phyloP scores from a whole-genome alignment of 495 filamentous ascomycete species.

The Xylaria longipes region DNA sequence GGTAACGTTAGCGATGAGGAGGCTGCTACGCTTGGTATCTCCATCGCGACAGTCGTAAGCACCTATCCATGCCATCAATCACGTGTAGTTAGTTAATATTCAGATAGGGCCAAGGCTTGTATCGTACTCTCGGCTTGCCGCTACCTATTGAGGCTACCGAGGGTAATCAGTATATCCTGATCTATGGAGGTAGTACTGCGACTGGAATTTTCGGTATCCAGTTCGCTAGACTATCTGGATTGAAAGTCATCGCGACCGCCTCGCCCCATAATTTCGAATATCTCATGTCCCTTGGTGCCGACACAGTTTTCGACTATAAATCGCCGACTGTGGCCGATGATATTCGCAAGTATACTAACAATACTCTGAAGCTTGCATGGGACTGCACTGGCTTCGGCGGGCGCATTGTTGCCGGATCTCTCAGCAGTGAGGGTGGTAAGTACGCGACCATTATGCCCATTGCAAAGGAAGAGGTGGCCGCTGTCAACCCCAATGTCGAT shows the following conservation, averaged over 20 bases:
- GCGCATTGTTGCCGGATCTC: constrained; percentile 34
- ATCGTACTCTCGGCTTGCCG: constrained; percentile 44
- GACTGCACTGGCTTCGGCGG: constrained; percentile 38
- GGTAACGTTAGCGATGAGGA: constrained; percentile 46
- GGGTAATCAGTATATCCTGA: constrained; percentile 41
- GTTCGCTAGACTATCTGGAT: constrained; percentile 54
- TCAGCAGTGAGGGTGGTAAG: constrained; percentile 26
- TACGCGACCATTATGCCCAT: constrained; percentile 36
- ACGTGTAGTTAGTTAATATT: background rate
- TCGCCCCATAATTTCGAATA: constrained; percentile 49
- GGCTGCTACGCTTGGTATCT: constrained; percentile 56
- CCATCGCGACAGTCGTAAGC: constrained; percentile 51
- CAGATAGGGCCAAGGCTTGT: constrained; percentile 49
- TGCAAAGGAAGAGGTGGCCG: constrained; percentile 23
- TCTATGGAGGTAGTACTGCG: constrained; percentile 58
- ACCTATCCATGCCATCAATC: background rate
- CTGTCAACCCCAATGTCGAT: constrained; percentile 38
- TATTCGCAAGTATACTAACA: constrained; percentile 37
- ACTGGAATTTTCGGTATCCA: constrained; percentile 57
- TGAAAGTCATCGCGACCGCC: constrained; percentile 50
- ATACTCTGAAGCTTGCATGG: constrained; percentile 31
- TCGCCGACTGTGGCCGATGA: constrained; percentile 43
- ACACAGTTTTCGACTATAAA: constrained; percentile 54
- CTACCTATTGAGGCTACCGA: constrained; percentile 42
- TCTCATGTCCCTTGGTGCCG: constrained; percentile 49